Evolutionary conservation across 1,139 yeast genomes (phyloP).

Genomic region (Meyerozyma athensensis): DNA sequence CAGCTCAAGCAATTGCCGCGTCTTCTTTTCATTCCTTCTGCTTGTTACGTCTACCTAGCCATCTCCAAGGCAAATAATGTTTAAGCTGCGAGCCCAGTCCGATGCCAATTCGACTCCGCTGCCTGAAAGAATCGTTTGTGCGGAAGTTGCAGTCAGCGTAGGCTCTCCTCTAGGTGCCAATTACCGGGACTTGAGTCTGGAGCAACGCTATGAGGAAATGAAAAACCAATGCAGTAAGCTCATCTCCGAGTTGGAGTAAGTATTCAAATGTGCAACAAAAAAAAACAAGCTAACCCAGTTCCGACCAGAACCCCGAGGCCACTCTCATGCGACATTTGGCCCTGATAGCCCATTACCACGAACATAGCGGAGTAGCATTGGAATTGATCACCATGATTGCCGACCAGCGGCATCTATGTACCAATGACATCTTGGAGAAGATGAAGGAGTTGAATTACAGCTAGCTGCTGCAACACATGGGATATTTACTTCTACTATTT

Average conservation of each 20-base stretch:
- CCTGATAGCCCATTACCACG: slow-evolving; percentile 43
- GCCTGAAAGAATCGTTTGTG: no score
- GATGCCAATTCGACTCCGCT: not conserved
- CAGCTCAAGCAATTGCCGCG: not conserved
- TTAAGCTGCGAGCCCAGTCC: slow-evolving; percentile 2
- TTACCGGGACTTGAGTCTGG: not conserved
- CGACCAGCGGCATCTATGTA: slow-evolving; percentile 39
- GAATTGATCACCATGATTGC: slow-evolving; percentile 48
- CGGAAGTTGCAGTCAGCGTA: no score
- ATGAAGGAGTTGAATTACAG: not conserved
- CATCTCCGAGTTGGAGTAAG: slow-evolving; percentile 3
- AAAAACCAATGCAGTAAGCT: slow-evolving; percentile 3
- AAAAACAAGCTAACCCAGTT: slow-evolving; percentile 4
- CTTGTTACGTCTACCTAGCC: not conserved
- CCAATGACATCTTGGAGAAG: slow-evolving; percentile 31
- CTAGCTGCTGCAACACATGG: not conserved
- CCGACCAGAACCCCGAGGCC: slow-evolving; percentile 15
- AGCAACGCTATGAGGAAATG: slow-evolving; percentile 3
- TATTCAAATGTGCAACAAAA: no score
- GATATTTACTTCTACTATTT: no score
- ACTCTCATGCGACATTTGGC: slow-evolving; percentile 41
- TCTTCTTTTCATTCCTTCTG: not conserved
- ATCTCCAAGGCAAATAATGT: not conserved
- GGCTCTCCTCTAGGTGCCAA: not conserved
- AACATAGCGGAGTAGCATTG: slow-evolving; percentile 46